phyloP scores from a whole-genome alignment of 176 grass and related monocot species.

The Carex kokanica region DNA sequence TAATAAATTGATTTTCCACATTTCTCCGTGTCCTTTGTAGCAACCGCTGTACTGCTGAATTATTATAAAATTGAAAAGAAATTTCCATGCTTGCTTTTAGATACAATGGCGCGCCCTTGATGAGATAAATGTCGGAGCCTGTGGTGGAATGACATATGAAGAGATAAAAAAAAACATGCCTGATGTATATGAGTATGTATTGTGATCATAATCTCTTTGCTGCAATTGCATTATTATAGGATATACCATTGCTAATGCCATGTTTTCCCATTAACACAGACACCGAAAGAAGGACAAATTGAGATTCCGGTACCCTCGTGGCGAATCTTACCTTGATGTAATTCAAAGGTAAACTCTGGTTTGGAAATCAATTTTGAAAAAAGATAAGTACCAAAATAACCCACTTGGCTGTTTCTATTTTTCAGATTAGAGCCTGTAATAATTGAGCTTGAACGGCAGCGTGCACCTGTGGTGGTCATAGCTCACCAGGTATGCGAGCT shows the following conservation, averaged over 20 bases:
- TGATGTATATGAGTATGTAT: constrained; percentile 88
- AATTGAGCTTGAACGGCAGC: constrained; percentile 93
- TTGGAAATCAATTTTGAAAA: constrained; percentile 9
- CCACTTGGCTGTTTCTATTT: constrained; percentile 14
- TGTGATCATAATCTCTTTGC: not conserved
- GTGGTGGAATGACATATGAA: constrained; percentile 99
- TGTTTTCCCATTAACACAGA: constrained; percentile 37
- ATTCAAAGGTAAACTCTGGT: constrained; percentile 66
- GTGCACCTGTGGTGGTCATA: constrained; percentile 96
- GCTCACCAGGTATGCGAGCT: constrained; percentile 76
- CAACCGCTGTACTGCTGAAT: not conserved
- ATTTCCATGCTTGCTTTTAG: constrained; percentile 46
- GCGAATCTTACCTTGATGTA: constrained; percentile 95
- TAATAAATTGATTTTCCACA: constrained; percentile 15
- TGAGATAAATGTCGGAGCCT: constrained; percentile 87
- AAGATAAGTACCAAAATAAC: constrained; percentile 18
- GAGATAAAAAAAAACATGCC: constrained; percentile 95
- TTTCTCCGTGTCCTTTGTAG: not conserved
- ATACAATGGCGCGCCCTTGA: constrained; percentile 99
- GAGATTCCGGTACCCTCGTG: constrained; percentile 92
- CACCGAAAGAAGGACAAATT: constrained; percentile 83
- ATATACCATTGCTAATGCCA: not conserved
- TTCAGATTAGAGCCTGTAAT: constrained; percentile 91
- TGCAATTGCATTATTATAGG: not conserved
- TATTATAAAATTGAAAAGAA: constrained; percentile 16